A percentile compares a stretch with the other conserved stretches of the same genome.
Evolutionary conservation across 441 rosid genomes (phyloP).

Genomic region (Populus hybrid): DNA sequence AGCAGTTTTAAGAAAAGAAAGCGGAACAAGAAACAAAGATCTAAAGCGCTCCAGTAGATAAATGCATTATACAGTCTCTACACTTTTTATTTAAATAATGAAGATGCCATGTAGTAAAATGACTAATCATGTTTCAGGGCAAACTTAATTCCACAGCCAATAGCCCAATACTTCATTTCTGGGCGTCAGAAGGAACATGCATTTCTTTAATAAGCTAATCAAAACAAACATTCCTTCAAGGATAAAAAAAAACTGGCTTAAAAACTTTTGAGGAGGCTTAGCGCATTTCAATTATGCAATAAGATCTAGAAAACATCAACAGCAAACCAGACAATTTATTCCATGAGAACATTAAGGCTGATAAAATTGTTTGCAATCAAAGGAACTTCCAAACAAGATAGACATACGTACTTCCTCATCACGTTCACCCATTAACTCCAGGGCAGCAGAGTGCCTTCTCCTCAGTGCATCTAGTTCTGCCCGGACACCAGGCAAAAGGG

Average conservation of each 20-base stretch:
- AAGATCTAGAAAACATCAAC: background rate
- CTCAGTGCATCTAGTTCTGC: conserved; percentile 95
- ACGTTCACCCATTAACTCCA: conserved; percentile 99
- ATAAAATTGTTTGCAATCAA: background rate
- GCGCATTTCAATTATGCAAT: background rate
- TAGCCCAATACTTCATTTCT: no score
- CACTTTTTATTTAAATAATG: background rate
- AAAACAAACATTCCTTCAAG: background rate
- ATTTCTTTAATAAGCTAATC: background rate
- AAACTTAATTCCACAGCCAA: background rate
- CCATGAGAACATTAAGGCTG: background rate
- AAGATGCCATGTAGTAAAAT: background rate
- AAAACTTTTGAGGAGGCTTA: background rate
- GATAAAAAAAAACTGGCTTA: background rate
- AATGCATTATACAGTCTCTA: background rate
- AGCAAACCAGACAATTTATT: background rate
- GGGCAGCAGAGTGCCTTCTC: conserved; percentile 88
- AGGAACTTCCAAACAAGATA: background rate
- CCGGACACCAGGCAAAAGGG: conserved; percentile 64
- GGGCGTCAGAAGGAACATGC: background rate
- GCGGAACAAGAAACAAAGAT: background rate
- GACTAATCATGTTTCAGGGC: background rate
- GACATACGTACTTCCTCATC: conserved; percentile 78
- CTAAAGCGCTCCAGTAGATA: background rate
- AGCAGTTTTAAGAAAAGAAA: background rate